Conservation (phyloP, 1,139 yeast species). For the Saccharomyces hybrid region DNA sequence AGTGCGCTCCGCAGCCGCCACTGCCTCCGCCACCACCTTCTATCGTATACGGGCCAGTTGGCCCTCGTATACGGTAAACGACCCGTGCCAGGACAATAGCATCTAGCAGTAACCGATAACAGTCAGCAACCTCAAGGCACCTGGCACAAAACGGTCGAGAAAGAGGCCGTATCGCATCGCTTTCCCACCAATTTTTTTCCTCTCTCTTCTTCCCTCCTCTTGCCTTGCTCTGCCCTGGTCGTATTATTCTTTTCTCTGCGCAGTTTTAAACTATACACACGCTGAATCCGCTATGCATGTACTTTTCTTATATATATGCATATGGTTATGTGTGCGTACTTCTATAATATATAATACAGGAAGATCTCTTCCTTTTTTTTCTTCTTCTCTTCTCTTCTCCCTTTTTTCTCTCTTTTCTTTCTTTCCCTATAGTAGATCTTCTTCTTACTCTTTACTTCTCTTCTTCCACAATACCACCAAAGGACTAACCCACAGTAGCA, state of each 20-base stretch:
- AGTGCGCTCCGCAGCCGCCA: neutral
- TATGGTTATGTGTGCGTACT: neutral
- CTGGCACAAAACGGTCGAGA: conserved; percentile 1
- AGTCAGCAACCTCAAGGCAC: conserved; percentile 1
- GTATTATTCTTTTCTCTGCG: neutral
- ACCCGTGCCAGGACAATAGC: neutral
- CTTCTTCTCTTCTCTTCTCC: neutral
- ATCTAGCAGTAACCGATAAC: neutral
- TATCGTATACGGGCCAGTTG: neutral
- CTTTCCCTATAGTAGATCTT: neutral
- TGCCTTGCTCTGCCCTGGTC: conserved; percentile 1
- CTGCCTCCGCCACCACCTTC: neutral
- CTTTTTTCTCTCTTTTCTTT: neutral
- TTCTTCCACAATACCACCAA: neutral
- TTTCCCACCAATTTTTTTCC: neutral
- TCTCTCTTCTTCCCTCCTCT: neutral
- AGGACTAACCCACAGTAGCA: neutral
- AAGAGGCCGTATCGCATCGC: conserved; percentile 1
- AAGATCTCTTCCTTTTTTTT: neutral
- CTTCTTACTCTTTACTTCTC: neutral
- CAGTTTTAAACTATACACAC: neutral
- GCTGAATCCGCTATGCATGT: neutral
- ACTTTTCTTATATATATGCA: neutral
- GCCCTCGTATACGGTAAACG: neutral
- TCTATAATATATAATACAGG: neutral